Percentiles rank a stretch among this genome's conserved stretches.
Evolutionary conservation across 805 yeast genomes (phyloP).

Genomic region (Kregervanrija fluxuum): DNA sequence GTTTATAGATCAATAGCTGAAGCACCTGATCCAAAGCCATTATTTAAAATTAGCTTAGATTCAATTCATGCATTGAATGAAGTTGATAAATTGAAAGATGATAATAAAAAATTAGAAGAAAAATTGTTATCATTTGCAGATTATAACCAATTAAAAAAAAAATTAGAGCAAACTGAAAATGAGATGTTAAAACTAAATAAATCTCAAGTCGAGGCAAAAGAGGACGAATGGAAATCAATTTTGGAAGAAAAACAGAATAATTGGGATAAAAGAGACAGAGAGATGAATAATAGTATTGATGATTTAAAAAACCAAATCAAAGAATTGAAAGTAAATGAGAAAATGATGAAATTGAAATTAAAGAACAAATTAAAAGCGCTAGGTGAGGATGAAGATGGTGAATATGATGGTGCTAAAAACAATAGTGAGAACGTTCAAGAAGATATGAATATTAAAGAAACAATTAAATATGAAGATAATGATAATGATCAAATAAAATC

Average conservation of each 20-base stretch:
- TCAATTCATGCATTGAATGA: constrained; percentile 46
- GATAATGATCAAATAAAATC: constrained; percentile 25
- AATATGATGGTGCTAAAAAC: constrained; percentile 17
- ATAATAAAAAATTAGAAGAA: constrained; percentile 45
- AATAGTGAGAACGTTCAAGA: constrained; percentile 4
- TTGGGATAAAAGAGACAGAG: constrained; percentile 55
- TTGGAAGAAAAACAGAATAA: constrained; percentile 68
- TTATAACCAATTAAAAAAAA: constrained; percentile 65
- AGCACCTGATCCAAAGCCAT: constrained; percentile 88
- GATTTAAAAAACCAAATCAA: constrained; percentile 49
- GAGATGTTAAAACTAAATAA: constrained; percentile 48
- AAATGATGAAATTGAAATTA: constrained; percentile 55
- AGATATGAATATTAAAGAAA: constrained; percentile 7
- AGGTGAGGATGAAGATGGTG: constrained; percentile 23
- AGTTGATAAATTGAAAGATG: constrained; percentile 41
- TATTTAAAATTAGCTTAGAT: constrained; percentile 63
- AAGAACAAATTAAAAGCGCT: constrained; percentile 40
- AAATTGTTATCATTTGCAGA: constrained; percentile 63
- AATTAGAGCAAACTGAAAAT: constrained; percentile 54
- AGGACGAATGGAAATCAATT: constrained; percentile 59
- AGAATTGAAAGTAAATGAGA: constrained; percentile 57
- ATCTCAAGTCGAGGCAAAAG: constrained; percentile 57
- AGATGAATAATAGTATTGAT: constrained; percentile 41
- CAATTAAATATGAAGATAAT: constrained; percentile 5
- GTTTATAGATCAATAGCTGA: constrained; percentile 74